Conservation (phyloP, 371 early-diverging fungal species). For the Sporodiniella umbellata region DNA sequence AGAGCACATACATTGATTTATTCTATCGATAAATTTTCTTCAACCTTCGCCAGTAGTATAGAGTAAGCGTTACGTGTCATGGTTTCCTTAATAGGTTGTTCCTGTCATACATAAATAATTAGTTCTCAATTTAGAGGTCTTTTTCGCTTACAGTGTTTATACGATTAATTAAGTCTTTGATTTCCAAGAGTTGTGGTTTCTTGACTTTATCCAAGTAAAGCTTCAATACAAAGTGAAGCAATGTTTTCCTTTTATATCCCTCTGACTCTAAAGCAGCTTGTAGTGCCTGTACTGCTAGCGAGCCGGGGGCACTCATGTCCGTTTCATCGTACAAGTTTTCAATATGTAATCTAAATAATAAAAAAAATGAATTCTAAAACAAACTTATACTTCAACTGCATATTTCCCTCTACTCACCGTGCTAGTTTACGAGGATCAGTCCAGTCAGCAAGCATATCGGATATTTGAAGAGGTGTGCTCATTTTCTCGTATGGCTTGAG, state of each 20-base stretch:
- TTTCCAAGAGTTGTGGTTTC: constrained; percentile 21
- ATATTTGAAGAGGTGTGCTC: constrained; percentile 51
- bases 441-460: constrained; percentile 60
- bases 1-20: not conserved
- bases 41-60: not conserved
- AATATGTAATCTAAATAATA: constrained; percentile 1
- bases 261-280: constrained; percentile 28
- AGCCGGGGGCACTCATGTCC: constrained; percentile 34
- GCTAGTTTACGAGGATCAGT: constrained; percentile 51
- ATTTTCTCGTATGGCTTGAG: constrained; percentile 40
- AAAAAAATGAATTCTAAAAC: no score
- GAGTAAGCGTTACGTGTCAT: constrained; percentile 2
- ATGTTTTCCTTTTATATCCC: constrained; percentile 26
- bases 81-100: constrained; percentile 4
- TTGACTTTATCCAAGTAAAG: constrained; percentile 31
- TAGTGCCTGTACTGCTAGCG: constrained; percentile 39
- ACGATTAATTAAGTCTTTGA: constrained; percentile 19
- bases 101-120: not conserved
- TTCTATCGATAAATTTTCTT: not conserved
- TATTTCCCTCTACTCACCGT: constrained; percentile 28
- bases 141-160: constrained; percentile 28
- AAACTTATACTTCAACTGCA: no score
- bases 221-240: constrained; percentile 35
- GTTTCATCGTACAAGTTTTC: constrained; percentile 6
- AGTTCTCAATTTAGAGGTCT: not conserved